phyloP scores from a whole-genome alignment of 2,329 filamentous ascomycete species.

The Trichoderma gracile region DNA sequence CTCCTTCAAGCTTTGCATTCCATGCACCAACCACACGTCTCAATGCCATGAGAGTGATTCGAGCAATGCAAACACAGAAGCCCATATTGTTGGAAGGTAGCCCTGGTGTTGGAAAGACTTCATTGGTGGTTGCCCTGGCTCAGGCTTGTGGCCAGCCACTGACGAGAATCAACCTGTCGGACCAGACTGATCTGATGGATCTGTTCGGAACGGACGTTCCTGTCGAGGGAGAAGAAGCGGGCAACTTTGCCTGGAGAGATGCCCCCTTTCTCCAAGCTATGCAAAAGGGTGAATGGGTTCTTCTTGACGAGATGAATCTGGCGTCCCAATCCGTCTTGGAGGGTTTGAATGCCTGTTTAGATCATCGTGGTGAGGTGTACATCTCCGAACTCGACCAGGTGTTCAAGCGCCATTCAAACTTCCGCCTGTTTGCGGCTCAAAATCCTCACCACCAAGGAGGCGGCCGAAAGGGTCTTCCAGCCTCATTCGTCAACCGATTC shows the following conservation, averaged over 20 bases:
- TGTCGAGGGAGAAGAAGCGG: conserved; percentile 86
- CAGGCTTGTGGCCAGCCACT: conserved; percentile 76
- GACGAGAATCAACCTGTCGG: conserved; percentile 93
- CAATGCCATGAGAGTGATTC: conserved; percentile 87
- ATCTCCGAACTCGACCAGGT: conserved; percentile 93
- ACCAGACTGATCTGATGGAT: conserved; percentile 97
- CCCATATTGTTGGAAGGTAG: conserved; percentile 94
- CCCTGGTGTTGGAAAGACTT: conserved; percentile 98
- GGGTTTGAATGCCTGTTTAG: conserved; percentile 92
- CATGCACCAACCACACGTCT: conserved; percentile 84
- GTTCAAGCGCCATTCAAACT: conserved; percentile 84
- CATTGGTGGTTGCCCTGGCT: conserved; percentile 82
- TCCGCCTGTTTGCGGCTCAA: conserved; percentile 94
- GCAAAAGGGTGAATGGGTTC: conserved; percentile 94
- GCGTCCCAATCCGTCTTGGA: conserved; percentile 96
- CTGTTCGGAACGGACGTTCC: conserved; percentile 96
- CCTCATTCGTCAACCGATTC: conserved; percentile 97
- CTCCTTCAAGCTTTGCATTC: conserved; percentile 58
- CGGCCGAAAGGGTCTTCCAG: conserved; percentile 88
- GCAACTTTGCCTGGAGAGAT: conserved; percentile 92
- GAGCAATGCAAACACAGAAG: conserved; percentile 84
- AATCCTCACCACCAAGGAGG: conserved; percentile 98
- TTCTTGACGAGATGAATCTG: conserved; percentile 98
- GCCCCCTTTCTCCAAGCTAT: conserved; percentile 94
- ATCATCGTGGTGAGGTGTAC: conserved; percentile 94